Conservation (phyloP, 257 asterid genomes). For the Solanum stenotomum region DNA sequence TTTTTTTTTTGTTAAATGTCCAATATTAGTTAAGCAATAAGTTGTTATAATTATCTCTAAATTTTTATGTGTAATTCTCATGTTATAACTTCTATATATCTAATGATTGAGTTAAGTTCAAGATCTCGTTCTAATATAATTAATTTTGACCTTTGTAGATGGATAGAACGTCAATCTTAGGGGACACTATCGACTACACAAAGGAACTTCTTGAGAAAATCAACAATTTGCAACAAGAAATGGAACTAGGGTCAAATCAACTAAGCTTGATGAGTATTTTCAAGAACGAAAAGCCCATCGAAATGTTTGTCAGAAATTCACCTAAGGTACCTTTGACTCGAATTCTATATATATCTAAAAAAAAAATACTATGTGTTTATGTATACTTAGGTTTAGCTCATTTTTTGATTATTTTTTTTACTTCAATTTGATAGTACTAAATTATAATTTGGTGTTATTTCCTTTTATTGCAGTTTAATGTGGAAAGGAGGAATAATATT, state of each 20-base stretch:
- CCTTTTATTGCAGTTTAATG: slow-evolving; percentile 50
- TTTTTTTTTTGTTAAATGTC: background rate
- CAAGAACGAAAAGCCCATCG: slow-evolving; percentile 46
- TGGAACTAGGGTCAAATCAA: slow-evolving; percentile 26
- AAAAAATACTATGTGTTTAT: background rate
- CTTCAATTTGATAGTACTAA: background rate
- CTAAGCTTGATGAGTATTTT: slow-evolving; percentile 26
- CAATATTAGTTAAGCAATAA: background rate
- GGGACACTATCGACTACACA: slow-evolving; percentile 75
- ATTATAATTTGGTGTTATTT: background rate
- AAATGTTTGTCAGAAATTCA: slow-evolving; percentile 43
- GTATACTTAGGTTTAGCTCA: background rate
- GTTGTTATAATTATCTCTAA: background rate
- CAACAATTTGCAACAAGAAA: slow-evolving; percentile 46
- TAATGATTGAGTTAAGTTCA: background rate
- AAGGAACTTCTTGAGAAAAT: slow-evolving; percentile 60
- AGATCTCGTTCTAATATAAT: background rate
- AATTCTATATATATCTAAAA: background rate
- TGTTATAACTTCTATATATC: background rate
- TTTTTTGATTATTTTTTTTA: background rate
- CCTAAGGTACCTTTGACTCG: slow-evolving; percentile 38
- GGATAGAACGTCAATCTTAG: slow-evolving; percentile 80
- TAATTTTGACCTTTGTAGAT: slow-evolving; percentile 28
- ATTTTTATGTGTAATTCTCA: background rate
- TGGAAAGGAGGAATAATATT: slow-evolving; percentile 32